Evolutionary conservation across 2,329 filamentous ascomycete genomes (phyloP), one percentile per base, ranked within the genome.

Genomic region (Dryadomyces sulphureus): DNA sequence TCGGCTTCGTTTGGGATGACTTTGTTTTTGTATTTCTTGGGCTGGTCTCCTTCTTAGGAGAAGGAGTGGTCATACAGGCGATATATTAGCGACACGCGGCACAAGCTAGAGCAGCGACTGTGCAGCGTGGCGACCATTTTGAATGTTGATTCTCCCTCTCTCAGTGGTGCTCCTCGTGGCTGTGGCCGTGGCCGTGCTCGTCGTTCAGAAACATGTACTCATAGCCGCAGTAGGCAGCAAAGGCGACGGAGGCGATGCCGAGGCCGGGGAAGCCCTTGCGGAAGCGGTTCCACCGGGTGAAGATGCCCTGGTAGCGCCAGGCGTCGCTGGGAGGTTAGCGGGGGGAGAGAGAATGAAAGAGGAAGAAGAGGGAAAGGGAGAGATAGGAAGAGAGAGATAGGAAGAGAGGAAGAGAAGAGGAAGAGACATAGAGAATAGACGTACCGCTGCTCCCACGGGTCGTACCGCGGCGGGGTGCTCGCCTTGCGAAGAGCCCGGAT

Each of bases 221-320:
- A 65, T 87, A 94, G 50, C 76, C 78, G 63, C 89, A 87, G 69
- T 98, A 98, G 52, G 71, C 81, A 43, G 82, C 79, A 63, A 98
- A 98, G 40, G 90, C 89, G 49, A 92, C 89, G 5, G 84, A 84
- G 27, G 88, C 92, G 56, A 90, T 94, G 53, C 92, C 92, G 57
- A 98, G 73, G 50, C 92, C 92, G 34, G 92, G 92, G 62, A 98
- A 87, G 53, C 79, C 72, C 58, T 75, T 71, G 69, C 81, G 88
- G 72, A 95, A 92, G 56, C 92, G 83, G 69, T 94, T 94, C 68
- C 72, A 84, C 57, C 90, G 78, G 54, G 81, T 82, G 72, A 95
- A 96, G 46, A 77, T 81, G 52, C 90, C 92, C 32, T 75, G 80
- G 72, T 94, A 95, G 65, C 92, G 77, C 92, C 92, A 98, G 60